A percentile compares a stretch with the other conserved stretches of the same genome.
phyloP scores from a whole-genome alignment of 345 rosid genomes.

The Arabis hirsuta region DNA sequence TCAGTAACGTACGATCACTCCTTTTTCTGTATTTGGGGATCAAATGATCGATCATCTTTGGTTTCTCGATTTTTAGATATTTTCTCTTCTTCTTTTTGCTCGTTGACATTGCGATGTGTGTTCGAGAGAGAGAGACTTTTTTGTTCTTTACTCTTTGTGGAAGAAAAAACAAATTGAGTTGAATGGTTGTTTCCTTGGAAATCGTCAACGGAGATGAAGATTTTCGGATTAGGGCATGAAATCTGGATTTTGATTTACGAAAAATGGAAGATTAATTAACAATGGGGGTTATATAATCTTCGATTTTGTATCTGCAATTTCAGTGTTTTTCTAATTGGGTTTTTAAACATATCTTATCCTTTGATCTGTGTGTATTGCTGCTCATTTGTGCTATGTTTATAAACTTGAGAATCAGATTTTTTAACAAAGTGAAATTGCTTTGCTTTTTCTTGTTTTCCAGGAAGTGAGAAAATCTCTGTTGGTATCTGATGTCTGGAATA shows the following conservation, averaged over 20 bases:
- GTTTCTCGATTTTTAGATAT: neutral
- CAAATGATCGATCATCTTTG: conserved; percentile 11
- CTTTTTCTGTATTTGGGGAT: neutral
- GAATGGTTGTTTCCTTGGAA: conserved; percentile 12
- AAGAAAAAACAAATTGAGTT: neutral
- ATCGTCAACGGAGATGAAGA: conserved; percentile 24
- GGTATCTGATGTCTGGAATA: conserved; percentile 79
- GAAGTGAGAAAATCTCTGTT: conserved; percentile 72
- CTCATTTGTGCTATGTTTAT: neutral
- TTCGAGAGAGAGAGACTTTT: neutral
- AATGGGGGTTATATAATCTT: conserved; percentile 20
- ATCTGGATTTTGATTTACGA: conserved; percentile 14
- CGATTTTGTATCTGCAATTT: conserved; percentile 2
- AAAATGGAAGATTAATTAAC: neutral
- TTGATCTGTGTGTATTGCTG: conserved; percentile 3
- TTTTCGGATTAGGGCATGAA: conserved; percentile 22
- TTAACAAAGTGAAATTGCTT: conserved; percentile 8
- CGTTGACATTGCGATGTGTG: conserved; percentile 38
- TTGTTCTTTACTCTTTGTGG: neutral
- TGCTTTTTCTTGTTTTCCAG: conserved; percentile 47
- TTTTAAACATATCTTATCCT: neutral
- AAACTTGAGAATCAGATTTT: conserved; percentile 18
- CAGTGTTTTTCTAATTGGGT: neutral
- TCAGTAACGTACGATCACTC: conserved; percentile 68
- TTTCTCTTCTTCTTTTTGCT: neutral